These are phyloP conservation scores for Tulasnella sp. DNA, from an alignment of 768 basidiomycete genomes.

Conservation along the genomic window DNA sequence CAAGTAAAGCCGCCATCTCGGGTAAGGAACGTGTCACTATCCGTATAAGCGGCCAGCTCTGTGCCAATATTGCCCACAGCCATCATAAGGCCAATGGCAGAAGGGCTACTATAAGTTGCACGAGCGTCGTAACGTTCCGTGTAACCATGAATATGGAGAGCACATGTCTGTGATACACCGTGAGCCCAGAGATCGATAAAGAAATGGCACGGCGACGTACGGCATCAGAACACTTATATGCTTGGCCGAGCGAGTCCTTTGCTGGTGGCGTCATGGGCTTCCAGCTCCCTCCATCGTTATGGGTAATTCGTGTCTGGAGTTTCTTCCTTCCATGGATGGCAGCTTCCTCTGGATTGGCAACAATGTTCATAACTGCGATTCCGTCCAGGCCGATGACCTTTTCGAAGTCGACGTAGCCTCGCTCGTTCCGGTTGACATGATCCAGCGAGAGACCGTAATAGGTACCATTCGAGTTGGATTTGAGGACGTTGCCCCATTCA, in stretches of 20 bases:
- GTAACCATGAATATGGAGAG: constrained; percentile 89
- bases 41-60: constrained; percentile 63
- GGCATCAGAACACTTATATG: constrained; percentile 61
- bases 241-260: constrained; percentile 62
- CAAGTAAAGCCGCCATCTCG: constrained; percentile 96
- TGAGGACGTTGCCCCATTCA: constrained; percentile 85
- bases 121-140: constrained; percentile 85
- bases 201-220: constrained; percentile 35
- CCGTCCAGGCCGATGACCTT: constrained; percentile 95
- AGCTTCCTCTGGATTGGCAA: constrained; percentile 73
- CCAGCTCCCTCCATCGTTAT: constrained; percentile 96
- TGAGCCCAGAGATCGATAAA: not conserved
- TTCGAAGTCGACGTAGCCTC: constrained; percentile 93
- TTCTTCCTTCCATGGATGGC: constrained; percentile 60
- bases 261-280: constrained; percentile 68
- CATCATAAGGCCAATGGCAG: constrained; percentile 87
- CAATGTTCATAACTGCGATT: constrained; percentile 87
- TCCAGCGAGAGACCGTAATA: constrained; percentile 85
- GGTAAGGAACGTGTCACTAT: constrained; percentile 92
- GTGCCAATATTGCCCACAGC: constrained; percentile 96
- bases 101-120: constrained; percentile 89
- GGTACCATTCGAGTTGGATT: constrained; percentile 97
- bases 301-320: constrained; percentile 81
- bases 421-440: constrained; percentile 81
- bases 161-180: constrained; percentile 52